These are phyloP conservation scores for Xerocomus spinulosus DNA, from an alignment of 768 basidiomycete species.

Conservation along the genomic window DNA sequence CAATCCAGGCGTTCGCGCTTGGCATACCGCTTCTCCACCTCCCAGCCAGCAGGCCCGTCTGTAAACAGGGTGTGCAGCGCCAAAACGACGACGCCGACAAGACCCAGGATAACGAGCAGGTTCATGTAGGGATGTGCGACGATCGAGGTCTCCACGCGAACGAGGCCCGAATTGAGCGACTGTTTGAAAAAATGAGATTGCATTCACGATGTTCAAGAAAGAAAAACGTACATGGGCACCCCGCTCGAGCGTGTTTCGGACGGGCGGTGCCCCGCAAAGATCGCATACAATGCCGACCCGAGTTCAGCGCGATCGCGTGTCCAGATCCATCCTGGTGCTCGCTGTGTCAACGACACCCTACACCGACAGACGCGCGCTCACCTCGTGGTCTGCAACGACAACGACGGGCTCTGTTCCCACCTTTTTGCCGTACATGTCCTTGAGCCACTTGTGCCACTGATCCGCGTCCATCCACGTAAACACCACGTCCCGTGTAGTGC, in stretches of 20 bases:
- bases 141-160: constrained; percentile 6
- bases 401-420: constrained; percentile 33
- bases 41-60: constrained; percentile 16
- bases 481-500: constrained; percentile 51
- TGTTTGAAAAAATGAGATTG: too few relatives aligned
- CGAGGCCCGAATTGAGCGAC: constrained; percentile 15
- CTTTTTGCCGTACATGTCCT: constrained; percentile 83
- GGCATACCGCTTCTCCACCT: constrained; percentile 8
- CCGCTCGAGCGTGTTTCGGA: constrained; percentile 57
- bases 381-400: constrained; percentile 79
- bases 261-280: constrained; percentile 45
- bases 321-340: constrained; percentile 59
- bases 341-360: constrained; percentile 72
- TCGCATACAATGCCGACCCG: constrained; percentile 61
- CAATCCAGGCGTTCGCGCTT: constrained; percentile 26
- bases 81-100: constrained; percentile 8
- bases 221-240: constrained; percentile 56
- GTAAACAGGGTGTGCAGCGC: constrained; percentile 11
- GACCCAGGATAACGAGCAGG: not conserved
- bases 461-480: constrained; percentile 89
- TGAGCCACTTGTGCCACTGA: constrained; percentile 85
- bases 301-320: constrained; percentile 50
- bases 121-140: constrained; percentile 20
- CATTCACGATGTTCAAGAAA: too few relatives aligned
- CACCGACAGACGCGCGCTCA: too few relatives aligned